Evolutionary conservation across 106 monocot genomes (phyloP), one percentile per base, ranked within the genome.

Genomic region (Triglochin maritima): DNA sequence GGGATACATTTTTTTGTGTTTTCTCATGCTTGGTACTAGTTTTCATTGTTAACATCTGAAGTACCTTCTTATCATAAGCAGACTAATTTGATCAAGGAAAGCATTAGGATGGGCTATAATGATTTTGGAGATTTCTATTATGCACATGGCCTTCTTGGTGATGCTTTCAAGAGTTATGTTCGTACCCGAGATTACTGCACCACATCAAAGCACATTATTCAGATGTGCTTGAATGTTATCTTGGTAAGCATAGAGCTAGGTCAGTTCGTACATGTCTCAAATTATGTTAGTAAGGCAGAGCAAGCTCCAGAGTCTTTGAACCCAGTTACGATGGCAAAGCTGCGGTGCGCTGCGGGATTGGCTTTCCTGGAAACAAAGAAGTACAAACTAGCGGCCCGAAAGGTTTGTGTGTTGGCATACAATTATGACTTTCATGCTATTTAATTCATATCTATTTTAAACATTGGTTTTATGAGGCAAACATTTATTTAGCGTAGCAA

Each of bases 61-160:
- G 29, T 29, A 29, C 1, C 29, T 29, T 29, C 1, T 29, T 29
- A 29, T 29, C 6, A 9, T 54, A 16, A 73, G 58, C 85, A 96
- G 95, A 96, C 95, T 71, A 96, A 96, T 69, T 71, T 96, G 62
- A 96, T 96, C 46, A 96, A 96, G 64, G 95, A 96, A 66, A 96
- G 95, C 77, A 90, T 96, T 70, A 83, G 95, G 72, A 96, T 96
- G 95, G 95, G 95, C 9, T 83, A 90, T 70, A 96, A 90, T 80
- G 95, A 96, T 69, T 80, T 87, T 49, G 95, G 87, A 44, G 90
- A 96, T 67, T 96, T 90, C 74, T 90, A 83, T 68, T 96, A 87
- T 71, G 72, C 90, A 43, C 95, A 87, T 72, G 87, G 95, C 14
- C 77, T 79, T 46, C 83, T 96, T 56, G 84, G 89, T 11, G 95